Conservation (phyloP, 1,284 basidiomycete species). For the Ceratorhiza oryzae-sativae region DNA sequence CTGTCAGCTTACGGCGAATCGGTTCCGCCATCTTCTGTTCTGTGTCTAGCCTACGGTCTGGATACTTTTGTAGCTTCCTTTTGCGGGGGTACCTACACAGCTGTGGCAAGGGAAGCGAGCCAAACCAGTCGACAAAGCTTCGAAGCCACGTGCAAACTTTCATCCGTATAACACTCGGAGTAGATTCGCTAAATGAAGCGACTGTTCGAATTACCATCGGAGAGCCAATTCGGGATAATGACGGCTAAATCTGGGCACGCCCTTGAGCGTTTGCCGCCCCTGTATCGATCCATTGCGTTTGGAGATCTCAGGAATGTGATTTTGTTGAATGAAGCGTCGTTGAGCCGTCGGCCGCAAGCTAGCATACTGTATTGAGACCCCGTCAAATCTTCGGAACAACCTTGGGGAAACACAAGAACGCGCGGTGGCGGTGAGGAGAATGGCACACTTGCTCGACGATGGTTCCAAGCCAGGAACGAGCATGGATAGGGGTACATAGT, state of each 20-base stretch:
- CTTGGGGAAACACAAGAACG: slow-evolving; percentile 1
- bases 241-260: slow-evolving; percentile 20
- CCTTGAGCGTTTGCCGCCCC: not conserved
- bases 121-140: not conserved
- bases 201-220: not conserved
- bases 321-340: not conserved
- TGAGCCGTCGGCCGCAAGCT: not conserved
- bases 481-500: not conserved
- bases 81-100: not conserved
- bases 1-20: not conserved
- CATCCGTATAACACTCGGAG: slow-evolving; percentile 18
- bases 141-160: not conserved
- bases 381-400: slow-evolving; percentile 29
- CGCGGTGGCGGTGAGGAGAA: slow-evolving; percentile 10
- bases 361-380: slow-evolving; percentile 6
- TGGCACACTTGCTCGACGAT: not conserved
- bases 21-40: not conserved
- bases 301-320: not conserved
- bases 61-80: not conserved
- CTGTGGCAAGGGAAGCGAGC: not conserved
- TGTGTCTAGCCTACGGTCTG: not conserved
- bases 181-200: not conserved
- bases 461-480: not conserved
- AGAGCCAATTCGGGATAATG: slow-evolving; percentile 28
- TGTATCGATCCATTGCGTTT: not conserved